phyloP scores from a whole-genome alignment of 2,329 filamentous ascomycete genomes.

The Hypoxylon sp. region DNA sequence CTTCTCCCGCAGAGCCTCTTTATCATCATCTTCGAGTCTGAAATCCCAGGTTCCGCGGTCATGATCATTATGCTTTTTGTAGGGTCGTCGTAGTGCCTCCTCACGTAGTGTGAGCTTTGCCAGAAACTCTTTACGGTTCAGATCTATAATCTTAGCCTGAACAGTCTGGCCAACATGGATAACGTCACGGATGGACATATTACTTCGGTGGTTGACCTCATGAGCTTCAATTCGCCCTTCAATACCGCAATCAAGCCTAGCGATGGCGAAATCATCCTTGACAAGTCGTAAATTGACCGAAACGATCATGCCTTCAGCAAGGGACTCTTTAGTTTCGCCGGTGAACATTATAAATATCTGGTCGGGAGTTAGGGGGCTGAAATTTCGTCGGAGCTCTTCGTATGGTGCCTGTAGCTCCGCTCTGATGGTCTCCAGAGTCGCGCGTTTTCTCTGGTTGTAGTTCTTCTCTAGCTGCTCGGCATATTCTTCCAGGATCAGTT shows the following conservation, averaged over 20 bases:
- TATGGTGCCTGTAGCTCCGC: slow-evolving; percentile 93
- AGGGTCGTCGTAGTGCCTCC: slow-evolving; percentile 81
- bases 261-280: slow-evolving; percentile 93
- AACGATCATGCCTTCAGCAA: slow-evolving; percentile 92
- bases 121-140: slow-evolving; percentile 88
- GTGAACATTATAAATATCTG: slow-evolving; percentile 98
- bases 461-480: slow-evolving; percentile 94
- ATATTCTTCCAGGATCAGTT: slow-evolving; percentile 96
- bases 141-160: slow-evolving; percentile 87
- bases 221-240: slow-evolving; percentile 88
- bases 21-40: slow-evolving; percentile 83
- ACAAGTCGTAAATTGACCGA: slow-evolving; percentile 90
- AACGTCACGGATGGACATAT: slow-evolving; percentile 77
- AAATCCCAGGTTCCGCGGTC: slow-evolving; percentile 90
- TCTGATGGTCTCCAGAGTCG: slow-evolving; percentile 95
- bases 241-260: slow-evolving; percentile 92
- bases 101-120: slow-evolving; percentile 89
- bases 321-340: slow-evolving; percentile 87
- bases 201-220: slow-evolving; percentile 81
- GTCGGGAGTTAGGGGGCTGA: slow-evolving; percentile 76
- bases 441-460: slow-evolving; percentile 93
- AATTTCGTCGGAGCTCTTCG: slow-evolving; percentile 90
- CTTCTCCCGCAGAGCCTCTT: slow-evolving; percentile 86
- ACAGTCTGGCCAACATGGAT: slow-evolving; percentile 86
- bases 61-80: slow-evolving; percentile 78